Conservation (phyloP, 768 basidiomycete genomes). For the Porpolomopsis calyptriformis region DNA sequence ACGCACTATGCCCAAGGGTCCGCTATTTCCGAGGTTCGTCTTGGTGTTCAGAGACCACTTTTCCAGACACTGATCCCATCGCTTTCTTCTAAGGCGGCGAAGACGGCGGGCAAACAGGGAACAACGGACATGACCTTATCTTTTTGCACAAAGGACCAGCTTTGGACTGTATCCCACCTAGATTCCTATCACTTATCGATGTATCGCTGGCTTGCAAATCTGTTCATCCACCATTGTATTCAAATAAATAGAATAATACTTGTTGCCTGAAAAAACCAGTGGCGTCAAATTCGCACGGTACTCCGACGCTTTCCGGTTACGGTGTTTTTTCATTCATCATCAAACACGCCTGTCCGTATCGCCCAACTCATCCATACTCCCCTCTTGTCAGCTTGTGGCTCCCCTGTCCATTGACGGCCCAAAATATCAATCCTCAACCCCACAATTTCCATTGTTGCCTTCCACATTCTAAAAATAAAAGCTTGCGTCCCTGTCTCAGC, state of each 20-base stretch:
- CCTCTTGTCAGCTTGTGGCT: constrained; percentile 7
- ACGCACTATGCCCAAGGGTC: constrained; percentile 84
- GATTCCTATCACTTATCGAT: no score
- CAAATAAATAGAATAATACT: no score
- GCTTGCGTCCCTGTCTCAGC: constrained; percentile 4
- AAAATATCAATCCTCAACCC: no score
- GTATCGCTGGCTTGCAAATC: no score
- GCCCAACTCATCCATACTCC: constrained; percentile 38
- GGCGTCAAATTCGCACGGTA: constrained; percentile 28
- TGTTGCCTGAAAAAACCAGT: no score
- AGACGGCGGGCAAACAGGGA: no score
- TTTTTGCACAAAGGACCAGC: no score
- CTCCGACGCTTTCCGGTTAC: constrained; percentile 33
- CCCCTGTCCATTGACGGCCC: no score
- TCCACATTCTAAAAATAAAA: constrained; percentile 4
- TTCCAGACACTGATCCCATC: background rate
- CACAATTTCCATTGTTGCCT: background rate
- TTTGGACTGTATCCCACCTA: no score
- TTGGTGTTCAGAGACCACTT: background rate
- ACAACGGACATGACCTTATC: no score
- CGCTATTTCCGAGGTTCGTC: constrained; percentile 69
- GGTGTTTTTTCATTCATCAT: constrained; percentile 21
- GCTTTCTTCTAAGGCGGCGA: no score
- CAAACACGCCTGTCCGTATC: constrained; percentile 34
- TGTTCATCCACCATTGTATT: no score